A percentile compares a stretch with the other conserved stretches of the same genome.
These are phyloP conservation scores for Nakazawaea sp. DNA, from an alignment of 805 yeast genomes.

Conservation along the genomic window DNA sequence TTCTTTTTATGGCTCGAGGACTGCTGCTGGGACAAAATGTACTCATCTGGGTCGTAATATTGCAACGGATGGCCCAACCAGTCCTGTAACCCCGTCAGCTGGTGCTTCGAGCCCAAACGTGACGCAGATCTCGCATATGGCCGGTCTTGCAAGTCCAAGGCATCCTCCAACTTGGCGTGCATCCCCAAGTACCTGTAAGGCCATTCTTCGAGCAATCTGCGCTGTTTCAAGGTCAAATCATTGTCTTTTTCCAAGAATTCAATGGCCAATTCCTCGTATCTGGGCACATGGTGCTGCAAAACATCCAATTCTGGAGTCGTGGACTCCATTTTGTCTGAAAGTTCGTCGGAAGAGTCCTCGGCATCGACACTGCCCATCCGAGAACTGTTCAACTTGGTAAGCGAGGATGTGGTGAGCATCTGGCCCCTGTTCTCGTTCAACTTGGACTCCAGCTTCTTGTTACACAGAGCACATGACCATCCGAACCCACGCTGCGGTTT, in stretches of 20 bases:
- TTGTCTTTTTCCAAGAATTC: slow-evolving; percentile 44
- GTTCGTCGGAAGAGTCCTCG: slow-evolving; percentile 12
- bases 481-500: slow-evolving; percentile 85
- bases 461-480: slow-evolving; percentile 83
- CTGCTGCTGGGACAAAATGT: slow-evolving; percentile 14
- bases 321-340: slow-evolving; percentile 3
- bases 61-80: slow-evolving; percentile 59
- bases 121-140: slow-evolving; percentile 80
- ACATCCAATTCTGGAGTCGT: slow-evolving; percentile 5
- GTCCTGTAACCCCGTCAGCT: slow-evolving; percentile 56
- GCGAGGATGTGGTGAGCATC: slow-evolving; percentile 19
- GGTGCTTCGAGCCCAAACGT: slow-evolving; percentile 67
- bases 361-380: slow-evolving; percentile 5
- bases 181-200: slow-evolving; percentile 73
- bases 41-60: slow-evolving; percentile 45
- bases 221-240: slow-evolving; percentile 29
- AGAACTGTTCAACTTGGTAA: slow-evolving; percentile 7
- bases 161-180: slow-evolving; percentile 69
- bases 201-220: slow-evolving; percentile 69
- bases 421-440: slow-evolving; percentile 28
- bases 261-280: slow-evolving; percentile 51
- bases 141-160: slow-evolving; percentile 67
- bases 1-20: slow-evolving; percentile 16
- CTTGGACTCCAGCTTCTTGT: slow-evolving; percentile 47
- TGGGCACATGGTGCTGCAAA: slow-evolving; percentile 29